Conservation (phyloP, 257 asterid species). For the Perilla frutescens region DNA sequence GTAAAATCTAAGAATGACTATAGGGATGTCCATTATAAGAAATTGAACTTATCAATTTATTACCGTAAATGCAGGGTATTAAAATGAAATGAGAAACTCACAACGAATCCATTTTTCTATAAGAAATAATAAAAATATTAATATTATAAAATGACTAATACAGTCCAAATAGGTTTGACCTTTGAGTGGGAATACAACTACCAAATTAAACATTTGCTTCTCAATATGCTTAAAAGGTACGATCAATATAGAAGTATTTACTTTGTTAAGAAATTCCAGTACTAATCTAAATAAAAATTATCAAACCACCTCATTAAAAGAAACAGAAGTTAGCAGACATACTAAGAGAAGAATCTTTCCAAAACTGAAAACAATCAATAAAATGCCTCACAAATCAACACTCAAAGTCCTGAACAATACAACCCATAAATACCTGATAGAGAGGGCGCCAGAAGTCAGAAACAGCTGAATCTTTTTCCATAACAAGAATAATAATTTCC, state of each 20-base stretch:
- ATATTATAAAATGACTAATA: neutral
- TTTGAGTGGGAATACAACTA: neutral
- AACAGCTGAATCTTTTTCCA: conserved; percentile 81
- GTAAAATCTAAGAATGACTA: conserved; percentile 1
- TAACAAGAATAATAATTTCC: conserved; percentile 78
- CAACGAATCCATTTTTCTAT: neutral
- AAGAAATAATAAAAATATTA: too few species aligned
- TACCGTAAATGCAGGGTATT: neutral
- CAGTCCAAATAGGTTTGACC: neutral
- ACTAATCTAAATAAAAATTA: neutral
- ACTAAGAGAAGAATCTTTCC: neutral
- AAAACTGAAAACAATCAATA: conserved; percentile 21
- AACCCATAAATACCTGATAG: conserved; percentile 64
- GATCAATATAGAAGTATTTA: neutral
- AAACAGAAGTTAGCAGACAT: conserved; percentile 13
- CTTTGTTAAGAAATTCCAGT: neutral
- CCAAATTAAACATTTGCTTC: neutral
- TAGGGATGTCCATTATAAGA: neutral
- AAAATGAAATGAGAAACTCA: neutral
- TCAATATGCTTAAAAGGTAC: neutral
- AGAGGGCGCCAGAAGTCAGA: conserved; percentile 91
- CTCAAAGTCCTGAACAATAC: conserved; percentile 18
- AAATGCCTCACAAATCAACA: conserved; percentile 14
- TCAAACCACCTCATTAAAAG: conserved; percentile 8
- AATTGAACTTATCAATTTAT: neutral